Conservation (phyloP, 176 grass and related monocot species). For the Otatea glauca region DNA sequence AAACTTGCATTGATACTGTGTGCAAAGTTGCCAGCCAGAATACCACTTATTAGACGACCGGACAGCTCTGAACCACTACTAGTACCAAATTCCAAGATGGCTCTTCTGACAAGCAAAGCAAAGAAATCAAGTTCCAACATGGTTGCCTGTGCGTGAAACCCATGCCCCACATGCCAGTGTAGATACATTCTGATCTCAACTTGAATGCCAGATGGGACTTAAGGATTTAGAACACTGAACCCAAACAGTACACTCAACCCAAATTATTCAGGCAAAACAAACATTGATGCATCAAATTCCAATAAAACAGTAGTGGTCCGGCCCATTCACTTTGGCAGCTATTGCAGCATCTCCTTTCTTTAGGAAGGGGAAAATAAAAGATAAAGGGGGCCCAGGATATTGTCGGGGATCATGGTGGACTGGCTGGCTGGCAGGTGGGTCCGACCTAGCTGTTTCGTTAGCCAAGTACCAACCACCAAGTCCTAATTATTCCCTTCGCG, state of each 20-base stretch:
- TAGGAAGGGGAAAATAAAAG: neutral
- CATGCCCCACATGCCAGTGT: neutral
- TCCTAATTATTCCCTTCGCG: slow-evolving; percentile 41
- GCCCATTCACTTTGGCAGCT: slow-evolving; percentile 39
- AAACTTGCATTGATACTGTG: neutral
- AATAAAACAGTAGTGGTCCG: neutral
- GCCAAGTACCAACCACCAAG: slow-evolving; percentile 33
- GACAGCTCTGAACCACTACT: slow-evolving; percentile 9
- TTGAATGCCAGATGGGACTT: neutral
- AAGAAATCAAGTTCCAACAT: neutral
- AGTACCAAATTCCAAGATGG: slow-evolving; percentile 25
- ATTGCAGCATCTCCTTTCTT: neutral
- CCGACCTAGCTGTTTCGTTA: slow-evolving; percentile 33
- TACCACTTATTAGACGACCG: slow-evolving; percentile 6
- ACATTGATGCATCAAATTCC: slow-evolving; percentile 9
- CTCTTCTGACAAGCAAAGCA: neutral
- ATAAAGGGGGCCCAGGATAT: neutral
- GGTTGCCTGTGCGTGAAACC: neutral
- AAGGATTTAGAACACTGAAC: neutral
- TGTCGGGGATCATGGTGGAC: neutral
- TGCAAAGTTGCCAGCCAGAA: slow-evolving; percentile 9
- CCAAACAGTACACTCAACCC: neutral
- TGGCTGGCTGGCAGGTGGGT: neutral
- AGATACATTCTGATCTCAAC: neutral
- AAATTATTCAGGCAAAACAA: neutral